Base-by-base conservation (phyloP, 140 eudicot species). In the Ambrosia hybrid region DNA sequence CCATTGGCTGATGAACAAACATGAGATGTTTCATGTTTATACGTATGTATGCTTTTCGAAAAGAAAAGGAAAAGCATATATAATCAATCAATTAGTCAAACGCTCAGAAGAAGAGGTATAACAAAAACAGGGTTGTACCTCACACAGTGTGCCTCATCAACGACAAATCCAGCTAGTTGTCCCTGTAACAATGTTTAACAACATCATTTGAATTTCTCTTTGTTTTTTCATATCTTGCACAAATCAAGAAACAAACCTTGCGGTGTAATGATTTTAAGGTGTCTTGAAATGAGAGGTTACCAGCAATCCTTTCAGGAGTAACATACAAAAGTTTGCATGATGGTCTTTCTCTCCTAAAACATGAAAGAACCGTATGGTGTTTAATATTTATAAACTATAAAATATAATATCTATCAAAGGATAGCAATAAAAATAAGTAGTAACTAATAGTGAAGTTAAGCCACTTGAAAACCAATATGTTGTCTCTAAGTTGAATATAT, bases 61-160 rank as follows among this genome's bases (percentile, higher is more conserved):
- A 60, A 37, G 17, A 2, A 62, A 12, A n/a, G 0, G 17, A 4
- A 62, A 13, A 12, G 36, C 16, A 13, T 59, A 41, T 38, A 60
- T 38, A 36, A 14, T 3, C 43, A 34, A 30, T 30, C 34, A 30
- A 30, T 30, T 30, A 30, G 2, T 30, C 34, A 30, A 30, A 30
- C 0, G 34, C 59, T 56, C n/a, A 21, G 55, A 65, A 71, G 56
- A 49, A 64, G 9, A 43, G 61, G 16, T 14, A 30, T 10, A 59
- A 60, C 26, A 33, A 53, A 65, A 57, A 61, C 30, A 26, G 71
- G 11, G 38, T 72, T 39, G 64, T 80, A 94, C 99, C 99, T 91
- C 73, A 94, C 95, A 82, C 99, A 94, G 81, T 94, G 99, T 68
- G 97, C 99, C 83, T 94, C 99, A 83, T 94, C 99, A 65, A 94